Base-by-base conservation (phyloP, 1,139 yeast genomes). In the Pichia inconspicua region DNA sequence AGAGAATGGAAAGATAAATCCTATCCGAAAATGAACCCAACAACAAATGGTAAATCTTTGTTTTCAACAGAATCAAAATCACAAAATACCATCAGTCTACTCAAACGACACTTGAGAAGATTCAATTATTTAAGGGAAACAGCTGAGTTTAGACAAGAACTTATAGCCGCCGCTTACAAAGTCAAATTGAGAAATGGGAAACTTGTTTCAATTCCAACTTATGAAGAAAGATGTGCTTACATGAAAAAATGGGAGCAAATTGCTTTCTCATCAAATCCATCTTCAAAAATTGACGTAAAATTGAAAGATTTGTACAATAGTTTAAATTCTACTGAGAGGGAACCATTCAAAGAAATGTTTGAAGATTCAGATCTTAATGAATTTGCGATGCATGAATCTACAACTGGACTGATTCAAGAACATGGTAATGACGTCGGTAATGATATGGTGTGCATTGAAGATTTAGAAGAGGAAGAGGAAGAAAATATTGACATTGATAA, bases 1-100 rank as follows among this genome's bases (percentile, higher is more conserved):
- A 75, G 92, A 57, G 97, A 92, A 64, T 92, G 96, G 92, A 56
- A 70, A 61, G 59, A 77, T 65, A 58, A 82, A 77, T 58, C 55
- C n/a, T 67, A 64, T 61, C 73, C 74, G 5, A 67, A 59, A 50
- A 52, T 70, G 6, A 59, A 62, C 45, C 60, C 60, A 7, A 66
- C 74, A 0, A 62, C 71, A 2, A 69, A 70, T 49, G 75, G 75
- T 2, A 65, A 70, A 47, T 69, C 72, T 1, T 57, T 69, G 25
- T 71, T 71, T 44, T 48, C 60, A 8, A 58, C 58, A 41, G 68
- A 65, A 51, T 44, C 58, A 46, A 59, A 61, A 43, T 52, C 60
- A 4, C 47, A 41, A 28, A 40, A 49, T 34, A 57, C 63, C 11
- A 50, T 58, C 6, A 57, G 59, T 47, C 56, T 62, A 11, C 62